These are phyloP conservation scores for Phialophora macrospora DNA, from an alignment of 2,329 filamentous ascomycete genomes.

Conservation along the genomic window DNA sequence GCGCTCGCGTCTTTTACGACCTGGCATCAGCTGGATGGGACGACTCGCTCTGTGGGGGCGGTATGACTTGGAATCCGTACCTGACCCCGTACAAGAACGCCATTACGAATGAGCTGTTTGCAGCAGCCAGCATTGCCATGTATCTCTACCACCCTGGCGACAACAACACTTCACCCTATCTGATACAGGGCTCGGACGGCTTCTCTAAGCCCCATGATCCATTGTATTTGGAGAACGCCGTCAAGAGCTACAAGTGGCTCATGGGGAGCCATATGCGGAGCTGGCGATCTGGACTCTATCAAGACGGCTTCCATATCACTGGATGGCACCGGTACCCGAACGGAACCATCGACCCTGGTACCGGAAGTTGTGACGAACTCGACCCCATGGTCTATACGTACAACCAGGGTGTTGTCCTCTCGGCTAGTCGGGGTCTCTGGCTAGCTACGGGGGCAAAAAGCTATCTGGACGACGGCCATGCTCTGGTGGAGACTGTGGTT, in stretches of 20 bases:
- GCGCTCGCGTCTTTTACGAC: constrained; percentile 84
- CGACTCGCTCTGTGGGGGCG: constrained; percentile 76
- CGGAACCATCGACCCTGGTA: constrained; percentile 63
- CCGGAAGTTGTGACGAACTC: constrained; percentile 75
- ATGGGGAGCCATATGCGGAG: constrained; percentile 80
- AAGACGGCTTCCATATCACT: constrained; percentile 86
- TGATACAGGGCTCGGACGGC: constrained; percentile 41
- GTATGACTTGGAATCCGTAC: constrained; percentile 88
- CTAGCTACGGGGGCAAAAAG: constrained; percentile 71
- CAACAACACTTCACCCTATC: constrained; percentile 71
- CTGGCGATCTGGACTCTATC: constrained; percentile 68
- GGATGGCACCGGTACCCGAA: constrained; percentile 56
- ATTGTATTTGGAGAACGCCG: constrained; percentile 72
- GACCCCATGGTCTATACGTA: constrained; percentile 94
- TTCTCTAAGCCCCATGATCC: constrained; percentile 58
- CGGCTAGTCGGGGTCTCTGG: constrained; percentile 79
- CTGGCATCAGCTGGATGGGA: constrained; percentile 81
- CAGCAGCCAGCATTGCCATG: constrained; percentile 84
- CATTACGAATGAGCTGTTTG: constrained; percentile 90
- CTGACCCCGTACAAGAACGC: constrained; percentile 90
- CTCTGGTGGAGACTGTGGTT: constrained; percentile 75
- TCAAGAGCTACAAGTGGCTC: constrained; percentile 82
- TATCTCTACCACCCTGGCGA: constrained; percentile 88
- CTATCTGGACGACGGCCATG: constrained; percentile 79
- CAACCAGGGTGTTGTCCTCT: constrained; percentile 90